Base-by-base conservation (phyloP, 768 basidiomycete genomes). In the Xerocomus brunneocitrinus region DNA sequence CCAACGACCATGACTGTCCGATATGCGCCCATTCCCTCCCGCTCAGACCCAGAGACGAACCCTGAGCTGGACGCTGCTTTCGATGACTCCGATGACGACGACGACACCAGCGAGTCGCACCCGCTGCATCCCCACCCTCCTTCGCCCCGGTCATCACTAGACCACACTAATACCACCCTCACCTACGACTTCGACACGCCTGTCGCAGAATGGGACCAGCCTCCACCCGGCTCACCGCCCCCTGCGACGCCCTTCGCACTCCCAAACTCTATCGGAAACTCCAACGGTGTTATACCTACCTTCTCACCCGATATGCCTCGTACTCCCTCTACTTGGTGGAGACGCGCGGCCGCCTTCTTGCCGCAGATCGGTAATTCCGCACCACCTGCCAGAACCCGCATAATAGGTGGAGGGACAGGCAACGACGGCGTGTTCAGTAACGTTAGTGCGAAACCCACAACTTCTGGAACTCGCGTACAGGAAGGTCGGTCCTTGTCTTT, bases 341-440 rank as follows among this genome's bases (percentile, higher is more conserved):
- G 73, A 55, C 78, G 81, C n/a, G 77, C 79, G 13, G 71, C 76
- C 24, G 64, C 77, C 0, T 63, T 85, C n/a, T 69, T 89, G 22
- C 85, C 74, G 14, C 78, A 73, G 49, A 59, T 82, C 4, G 77
- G 80, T n/a, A 57, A 62, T 31, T 58, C 74, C 51, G 43, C 74
- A 34, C 65, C 71, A 24, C 77, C 78, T 14, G 70, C 69, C 22
- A 52, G 58, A 45, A 27, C 53, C 5, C 56, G 30, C n/a, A 19
- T 50, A 16, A 67, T 88, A 5, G 89, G 89, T 28, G 81, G 83
- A 34, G 89, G 88, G 8, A 75, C 76, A 10, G 72, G 77, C 46
- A 93, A 94, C 60, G 93, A 95, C 55, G 95, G 95, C 16, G 95
- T 98, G 22, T 98, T 98, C 70, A 88, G 85, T 31, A 98, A 98